Conservation (phyloP, 129 eudicot genomes). For the Glebionis coronaria region DNA sequence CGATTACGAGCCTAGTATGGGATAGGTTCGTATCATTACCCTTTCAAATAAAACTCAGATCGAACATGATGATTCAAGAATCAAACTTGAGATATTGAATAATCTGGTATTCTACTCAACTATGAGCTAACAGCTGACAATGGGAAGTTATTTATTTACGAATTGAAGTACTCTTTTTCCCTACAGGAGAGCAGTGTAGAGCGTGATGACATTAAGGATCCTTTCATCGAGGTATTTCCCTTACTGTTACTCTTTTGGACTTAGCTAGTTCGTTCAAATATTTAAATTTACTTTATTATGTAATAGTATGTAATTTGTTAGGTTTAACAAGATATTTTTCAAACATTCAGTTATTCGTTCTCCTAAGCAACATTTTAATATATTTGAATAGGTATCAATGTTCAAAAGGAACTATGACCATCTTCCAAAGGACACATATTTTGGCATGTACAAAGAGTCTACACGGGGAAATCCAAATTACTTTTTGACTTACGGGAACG, state of each 20-base stretch:
- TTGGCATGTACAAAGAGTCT: conserved; percentile 87
- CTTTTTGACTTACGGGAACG: conserved; percentile 93
- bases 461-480: conserved; percentile 95
- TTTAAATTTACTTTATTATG: neutral
- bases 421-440: conserved; percentile 81
- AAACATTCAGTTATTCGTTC: neutral
- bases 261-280: neutral
- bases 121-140: conserved; percentile 11
- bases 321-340: neutral
- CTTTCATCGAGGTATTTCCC: conserved; percentile 72
- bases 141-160: neutral
- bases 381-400: conserved; percentile 65
- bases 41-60: neutral
- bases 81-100: conserved; percentile 1
- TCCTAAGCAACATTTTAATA: neutral
- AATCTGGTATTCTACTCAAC: neutral
- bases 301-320: neutral
- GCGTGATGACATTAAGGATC: conserved; percentile 81
- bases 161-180: conserved; percentile 12
- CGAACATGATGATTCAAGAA: neutral
- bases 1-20: too few species aligned
- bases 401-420: conserved; percentile 94
- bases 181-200: conserved; percentile 93
- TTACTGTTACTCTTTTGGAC: neutral
- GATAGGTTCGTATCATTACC: too few species aligned